Conservation (phyloP, 2,329 filamentous ascomycete genomes). For the Pezizomycotina sp. region DNA sequence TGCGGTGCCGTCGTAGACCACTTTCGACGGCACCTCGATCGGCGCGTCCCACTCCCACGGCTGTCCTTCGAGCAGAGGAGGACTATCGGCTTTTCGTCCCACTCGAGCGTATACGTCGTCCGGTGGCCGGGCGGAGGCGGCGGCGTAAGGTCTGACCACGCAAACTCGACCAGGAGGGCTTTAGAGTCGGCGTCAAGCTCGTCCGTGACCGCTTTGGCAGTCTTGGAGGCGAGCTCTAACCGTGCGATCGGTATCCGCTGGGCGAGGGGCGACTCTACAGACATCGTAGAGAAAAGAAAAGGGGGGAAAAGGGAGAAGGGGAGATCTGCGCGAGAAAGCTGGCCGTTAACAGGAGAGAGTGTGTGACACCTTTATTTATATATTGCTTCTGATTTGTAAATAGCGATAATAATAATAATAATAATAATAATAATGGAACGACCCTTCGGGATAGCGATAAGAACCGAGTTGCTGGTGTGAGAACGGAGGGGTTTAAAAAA, state of each 20-base stretch:
- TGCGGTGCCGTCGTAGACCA: conserved; percentile 16
- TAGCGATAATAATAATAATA: no score
- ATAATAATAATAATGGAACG: no score
- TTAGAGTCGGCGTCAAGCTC: conserved; percentile 18
- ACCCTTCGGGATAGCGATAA: no score
- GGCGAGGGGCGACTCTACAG: conserved; percentile 17
- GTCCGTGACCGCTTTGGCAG: conserved; percentile 14
- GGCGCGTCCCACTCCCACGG: conserved; percentile 19
- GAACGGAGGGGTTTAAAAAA: no score
- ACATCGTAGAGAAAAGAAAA: no score
- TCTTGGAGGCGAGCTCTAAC: conserved; percentile 17
- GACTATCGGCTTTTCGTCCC: conserved; percentile 18
- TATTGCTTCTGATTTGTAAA: no score
- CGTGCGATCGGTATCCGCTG: conserved; percentile 19
- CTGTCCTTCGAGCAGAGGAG: conserved; percentile 17
- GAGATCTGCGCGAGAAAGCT: no score
- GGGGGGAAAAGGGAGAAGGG: no score
- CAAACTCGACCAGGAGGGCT: conserved; percentile 17
- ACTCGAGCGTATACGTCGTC: conserved; percentile 18
- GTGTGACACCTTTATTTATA: no score
- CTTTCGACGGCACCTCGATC: conserved; percentile 15
- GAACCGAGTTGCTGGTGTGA: no score
- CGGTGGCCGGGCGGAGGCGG: conserved; percentile 12
- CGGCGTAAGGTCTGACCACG: conserved; percentile 17
- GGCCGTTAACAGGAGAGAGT: no score